These are phyloP conservation scores for Brassica rapa DNA, from an alignment of 345 rosid species.

Conservation along the genomic window DNA sequence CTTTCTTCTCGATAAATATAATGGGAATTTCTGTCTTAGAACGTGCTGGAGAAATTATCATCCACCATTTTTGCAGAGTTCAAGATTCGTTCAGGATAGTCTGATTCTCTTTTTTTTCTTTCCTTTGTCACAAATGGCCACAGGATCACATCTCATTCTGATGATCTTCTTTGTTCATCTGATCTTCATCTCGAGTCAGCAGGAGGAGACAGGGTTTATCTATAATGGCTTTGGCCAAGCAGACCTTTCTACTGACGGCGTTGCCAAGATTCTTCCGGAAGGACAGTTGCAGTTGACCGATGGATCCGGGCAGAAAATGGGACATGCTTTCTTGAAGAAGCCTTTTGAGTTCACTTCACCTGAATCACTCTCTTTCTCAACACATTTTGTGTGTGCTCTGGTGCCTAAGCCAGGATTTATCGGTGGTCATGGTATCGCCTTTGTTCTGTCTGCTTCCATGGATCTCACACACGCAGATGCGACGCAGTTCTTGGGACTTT, in stretches of 20 bases:
- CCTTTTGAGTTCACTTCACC: slow-evolving; percentile 39
- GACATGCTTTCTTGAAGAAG: slow-evolving; percentile 49
- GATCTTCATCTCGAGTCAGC: slow-evolving; percentile 36
- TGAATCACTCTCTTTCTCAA: slow-evolving; percentile 42
- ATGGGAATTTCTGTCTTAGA: slow-evolving; percentile 3
- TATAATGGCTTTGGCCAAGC: slow-evolving; percentile 44
- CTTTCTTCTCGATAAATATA: background rate
- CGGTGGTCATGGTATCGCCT: slow-evolving; percentile 54
- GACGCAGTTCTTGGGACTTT: slow-evolving; percentile 49
- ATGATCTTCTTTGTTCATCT: slow-evolving; percentile 26
- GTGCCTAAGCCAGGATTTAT: slow-evolving; percentile 21
- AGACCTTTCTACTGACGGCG: slow-evolving; percentile 43
- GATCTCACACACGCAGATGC: slow-evolving; percentile 29
- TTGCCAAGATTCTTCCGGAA: slow-evolving; percentile 40
- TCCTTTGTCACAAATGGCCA: slow-evolving; percentile 7
- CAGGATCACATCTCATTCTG: slow-evolving; percentile 18
- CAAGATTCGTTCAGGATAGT: slow-evolving; percentile 11
- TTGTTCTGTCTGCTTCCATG: slow-evolving; percentile 43
- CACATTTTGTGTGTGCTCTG: slow-evolving; percentile 49
- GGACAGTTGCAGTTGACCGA: slow-evolving; percentile 58
- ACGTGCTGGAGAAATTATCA: background rate
- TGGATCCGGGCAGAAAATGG: slow-evolving; percentile 37
- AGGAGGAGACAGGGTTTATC: slow-evolving; percentile 27
- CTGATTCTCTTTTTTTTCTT: background rate
- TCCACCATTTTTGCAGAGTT: slow-evolving; percentile 7